Evolutionary conservation across 2,329 filamentous ascomycete species (phyloP).

Genomic region (Talaromyces funiculosus): DNA sequence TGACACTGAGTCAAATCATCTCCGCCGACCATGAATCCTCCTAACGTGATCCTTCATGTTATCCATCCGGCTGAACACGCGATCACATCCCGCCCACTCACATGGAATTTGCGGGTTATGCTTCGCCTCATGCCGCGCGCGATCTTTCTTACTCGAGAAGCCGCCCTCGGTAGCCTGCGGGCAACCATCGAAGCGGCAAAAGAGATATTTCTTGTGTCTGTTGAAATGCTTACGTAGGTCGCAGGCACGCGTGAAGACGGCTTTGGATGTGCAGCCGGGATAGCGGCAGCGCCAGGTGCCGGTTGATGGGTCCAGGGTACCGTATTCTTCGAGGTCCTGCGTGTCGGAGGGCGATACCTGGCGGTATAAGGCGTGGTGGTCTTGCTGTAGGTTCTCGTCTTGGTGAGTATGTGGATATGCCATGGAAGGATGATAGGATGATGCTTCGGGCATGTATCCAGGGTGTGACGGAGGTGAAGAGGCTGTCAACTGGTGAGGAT

Average conservation of each 20-base stretch:
- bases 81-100: constrained; percentile 53
- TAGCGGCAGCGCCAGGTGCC: constrained; percentile 54
- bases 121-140: constrained; percentile 57
- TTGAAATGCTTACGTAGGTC: constrained; percentile 60
- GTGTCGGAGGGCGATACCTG: not conserved
- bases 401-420: not conserved
- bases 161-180: constrained; percentile 52
- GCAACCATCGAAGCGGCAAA: constrained; percentile 55
- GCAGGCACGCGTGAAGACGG: constrained; percentile 54
- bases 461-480: not conserved
- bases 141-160: constrained; percentile 59
- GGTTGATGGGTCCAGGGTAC: constrained; percentile 23
- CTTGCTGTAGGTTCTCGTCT: not conserved
- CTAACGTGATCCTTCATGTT: constrained; percentile 53
- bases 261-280: constrained; percentile 54
- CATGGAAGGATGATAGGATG: not conserved
- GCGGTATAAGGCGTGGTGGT: not conserved
- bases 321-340: constrained; percentile 25
- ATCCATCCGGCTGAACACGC: constrained; percentile 57
- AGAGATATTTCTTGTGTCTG: constrained; percentile 56
- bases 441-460: not conserved
- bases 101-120: constrained; percentile 57
- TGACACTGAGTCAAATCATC: not conserved
- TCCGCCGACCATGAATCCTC: constrained; percentile 31
- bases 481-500: not conserved